A percentile compares a stretch with the other conserved stretches of the same genome.
Conservation (phyloP, 345 rosid species). For the Atalantia buxifolia region DNA sequence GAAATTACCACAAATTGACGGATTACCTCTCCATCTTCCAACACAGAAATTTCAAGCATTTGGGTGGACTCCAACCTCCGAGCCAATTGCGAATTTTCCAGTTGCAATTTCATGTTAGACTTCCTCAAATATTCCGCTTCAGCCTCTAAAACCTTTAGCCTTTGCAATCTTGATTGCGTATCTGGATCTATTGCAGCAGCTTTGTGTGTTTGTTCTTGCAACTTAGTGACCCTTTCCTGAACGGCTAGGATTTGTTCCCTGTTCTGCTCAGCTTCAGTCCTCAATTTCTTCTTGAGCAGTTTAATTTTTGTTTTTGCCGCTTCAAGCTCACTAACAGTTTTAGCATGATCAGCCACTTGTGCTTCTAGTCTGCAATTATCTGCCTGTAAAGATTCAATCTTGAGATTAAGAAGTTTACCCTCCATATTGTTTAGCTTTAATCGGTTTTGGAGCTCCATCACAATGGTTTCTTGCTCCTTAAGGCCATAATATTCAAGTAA, state of each 20-base stretch:
- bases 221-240: slow-evolving; percentile 50
- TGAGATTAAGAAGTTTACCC: slow-evolving; percentile 58
- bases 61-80: slow-evolving; percentile 42
- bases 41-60: slow-evolving; percentile 39
- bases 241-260: slow-evolving; percentile 62
- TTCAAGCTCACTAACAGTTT: slow-evolving; percentile 51
- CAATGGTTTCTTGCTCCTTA: slow-evolving; percentile 72
- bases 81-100: slow-evolving; percentile 43
- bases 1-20: not conserved
- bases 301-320: slow-evolving; percentile 51
- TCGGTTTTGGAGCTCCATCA: slow-evolving; percentile 75
- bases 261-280: slow-evolving; percentile 66
- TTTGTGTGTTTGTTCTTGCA: slow-evolving; percentile 60
- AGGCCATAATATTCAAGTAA: slow-evolving; percentile 79
- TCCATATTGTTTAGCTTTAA: slow-evolving; percentile 71
- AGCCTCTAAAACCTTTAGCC: slow-evolving; percentile 52
- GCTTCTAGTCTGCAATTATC: slow-evolving; percentile 65
- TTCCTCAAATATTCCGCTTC: slow-evolving; percentile 68
- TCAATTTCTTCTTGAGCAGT: slow-evolving; percentile 64
- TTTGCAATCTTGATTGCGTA: slow-evolving; percentile 37
- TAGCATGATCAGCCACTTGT: slow-evolving; percentile 52
- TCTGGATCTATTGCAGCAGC: slow-evolving; percentile 30
- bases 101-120: slow-evolving; percentile 46
- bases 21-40: slow-evolving; percentile 62
- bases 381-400: slow-evolving; percentile 68